Evolutionary conservation across 2,329 filamentous ascomycete species (phyloP).

Genomic region (Phialocephala sp.): DNA sequence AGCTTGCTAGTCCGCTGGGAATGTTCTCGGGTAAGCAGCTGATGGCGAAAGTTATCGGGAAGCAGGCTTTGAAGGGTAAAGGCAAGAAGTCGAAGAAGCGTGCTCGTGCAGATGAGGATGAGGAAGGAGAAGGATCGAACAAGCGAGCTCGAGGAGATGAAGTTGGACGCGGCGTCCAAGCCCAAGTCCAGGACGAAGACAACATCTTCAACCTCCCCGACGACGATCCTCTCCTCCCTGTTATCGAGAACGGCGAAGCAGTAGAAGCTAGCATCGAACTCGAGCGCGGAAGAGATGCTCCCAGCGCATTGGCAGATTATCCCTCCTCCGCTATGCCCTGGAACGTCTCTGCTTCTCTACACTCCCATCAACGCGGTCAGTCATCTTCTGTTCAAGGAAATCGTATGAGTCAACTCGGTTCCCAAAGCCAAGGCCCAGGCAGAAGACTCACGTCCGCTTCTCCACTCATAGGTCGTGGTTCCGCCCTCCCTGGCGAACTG

Average conservation of each 20-base stretch:
- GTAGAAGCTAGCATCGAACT: slow-evolving; percentile 44
- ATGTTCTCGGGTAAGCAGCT: slow-evolving; percentile 63
- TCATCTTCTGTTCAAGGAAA: slow-evolving; percentile 41
- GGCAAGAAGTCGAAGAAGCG: slow-evolving; percentile 31
- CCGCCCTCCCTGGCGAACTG: slow-evolving; percentile 35
- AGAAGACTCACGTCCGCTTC: slow-evolving; percentile 63
- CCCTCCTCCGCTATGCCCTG: slow-evolving; percentile 71
- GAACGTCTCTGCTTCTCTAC: slow-evolving; percentile 64
- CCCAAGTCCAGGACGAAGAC: slow-evolving; percentile 29
- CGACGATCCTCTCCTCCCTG: slow-evolving; percentile 10
- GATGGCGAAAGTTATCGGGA: slow-evolving; percentile 45
- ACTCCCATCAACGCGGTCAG: slow-evolving; percentile 51
- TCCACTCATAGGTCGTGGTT: slow-evolving; percentile 60
- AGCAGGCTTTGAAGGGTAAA: not conserved
- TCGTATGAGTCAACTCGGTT: slow-evolving; percentile 16
- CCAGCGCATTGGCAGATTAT: slow-evolving; percentile 69
- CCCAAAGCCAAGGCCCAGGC: slow-evolving; percentile 17
- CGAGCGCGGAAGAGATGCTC: slow-evolving; percentile 74
- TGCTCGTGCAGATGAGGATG: slow-evolving; percentile 22
- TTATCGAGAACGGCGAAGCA: slow-evolving; percentile 41
- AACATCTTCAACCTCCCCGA: slow-evolving; percentile 4
- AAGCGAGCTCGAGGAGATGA: slow-evolving; percentile 48
- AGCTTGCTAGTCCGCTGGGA: slow-evolving; percentile 55
- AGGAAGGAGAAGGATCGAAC: slow-evolving; percentile 35
- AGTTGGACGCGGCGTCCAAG: slow-evolving; percentile 27